Percentiles rank a stretch among this genome's conserved stretches.
phyloP scores from a whole-genome alignment of 2,329 filamentous ascomycete species.

The Paecilomyces sp. region DNA sequence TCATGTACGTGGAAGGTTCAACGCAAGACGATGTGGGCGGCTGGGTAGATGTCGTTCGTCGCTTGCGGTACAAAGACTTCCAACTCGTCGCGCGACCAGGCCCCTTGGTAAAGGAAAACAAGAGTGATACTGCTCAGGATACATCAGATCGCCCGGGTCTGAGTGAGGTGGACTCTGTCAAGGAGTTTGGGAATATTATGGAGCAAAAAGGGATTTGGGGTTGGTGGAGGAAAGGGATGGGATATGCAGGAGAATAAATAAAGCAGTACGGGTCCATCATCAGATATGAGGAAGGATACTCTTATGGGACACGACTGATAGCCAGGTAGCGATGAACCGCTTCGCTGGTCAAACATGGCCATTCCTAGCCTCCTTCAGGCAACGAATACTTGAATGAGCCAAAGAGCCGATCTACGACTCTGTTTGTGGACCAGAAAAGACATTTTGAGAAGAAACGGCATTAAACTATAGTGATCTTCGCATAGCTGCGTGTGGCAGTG shows the following conservation, averaged over 20 bases:
- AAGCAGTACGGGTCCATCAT: neutral
- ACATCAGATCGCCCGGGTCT: slow-evolving; percentile 23
- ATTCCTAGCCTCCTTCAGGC: too few relatives aligned
- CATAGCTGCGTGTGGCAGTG: neutral
- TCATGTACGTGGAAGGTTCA: slow-evolving; percentile 67
- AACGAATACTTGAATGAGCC: too few relatives aligned
- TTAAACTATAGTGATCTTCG: neutral
- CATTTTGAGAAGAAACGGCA: too few relatives aligned
- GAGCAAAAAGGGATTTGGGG: slow-evolving; percentile 48
- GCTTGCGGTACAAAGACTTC: slow-evolving; percentile 66
- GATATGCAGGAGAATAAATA: slow-evolving; percentile 24
- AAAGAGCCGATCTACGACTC: too few relatives aligned
- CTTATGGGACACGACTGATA: too few relatives aligned
- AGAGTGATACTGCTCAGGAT: neutral
- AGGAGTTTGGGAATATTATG: slow-evolving; percentile 59
- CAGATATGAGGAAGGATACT: too few relatives aligned
- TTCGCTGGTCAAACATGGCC: too few relatives aligned
- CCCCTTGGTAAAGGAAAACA: slow-evolving; percentile 16
- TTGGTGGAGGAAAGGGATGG: slow-evolving; percentile 67
- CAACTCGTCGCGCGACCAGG: slow-evolving; percentile 53
- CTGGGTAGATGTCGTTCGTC: slow-evolving; percentile 61
- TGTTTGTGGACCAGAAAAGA: too few relatives aligned
- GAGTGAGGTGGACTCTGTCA: slow-evolving; percentile 56
- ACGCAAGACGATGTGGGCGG: slow-evolving; percentile 48
- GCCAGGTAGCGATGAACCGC: too few relatives aligned